Evolutionary conservation across 2,329 filamentous ascomycete species (phyloP).

Genomic region (Fusarium albidum): DNA sequence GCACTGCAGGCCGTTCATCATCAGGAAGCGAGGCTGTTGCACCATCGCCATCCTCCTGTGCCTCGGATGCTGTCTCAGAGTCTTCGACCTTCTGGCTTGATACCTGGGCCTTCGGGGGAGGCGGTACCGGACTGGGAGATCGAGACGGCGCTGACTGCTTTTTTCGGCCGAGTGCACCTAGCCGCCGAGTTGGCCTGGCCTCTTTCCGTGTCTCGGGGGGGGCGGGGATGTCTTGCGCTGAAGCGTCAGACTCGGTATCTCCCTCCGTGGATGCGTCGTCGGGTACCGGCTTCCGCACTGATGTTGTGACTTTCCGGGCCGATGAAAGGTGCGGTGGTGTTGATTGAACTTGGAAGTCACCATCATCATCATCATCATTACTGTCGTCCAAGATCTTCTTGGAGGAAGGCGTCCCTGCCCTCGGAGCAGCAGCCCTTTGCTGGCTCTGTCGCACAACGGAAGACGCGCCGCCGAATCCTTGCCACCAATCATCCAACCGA

Average conservation of each 20-base stretch:
- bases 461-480: slow-evolving; percentile 46
- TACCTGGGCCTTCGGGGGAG: slow-evolving; percentile 6
- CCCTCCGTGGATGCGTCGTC: slow-evolving; percentile 46
- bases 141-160: slow-evolving; percentile 40
- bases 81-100: slow-evolving; percentile 33
- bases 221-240: slow-evolving; percentile 8
- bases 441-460: slow-evolving; percentile 33
- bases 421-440: slow-evolving; percentile 13
- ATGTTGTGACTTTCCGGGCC: slow-evolving; percentile 33
- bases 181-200: slow-evolving; percentile 31
- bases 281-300: slow-evolving; percentile 13
- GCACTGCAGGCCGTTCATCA: slow-evolving; percentile 22
- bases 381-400: slow-evolving; percentile 29
- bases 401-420: slow-evolving; percentile 18
- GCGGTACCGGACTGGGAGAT: slow-evolving; percentile 24
- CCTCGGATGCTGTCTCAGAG: slow-evolving; percentile 56
- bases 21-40: slow-evolving; percentile 36
- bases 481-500: slow-evolving; percentile 60
- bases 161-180: slow-evolving; percentile 49
- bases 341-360: slow-evolving; percentile 61
- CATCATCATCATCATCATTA: slow-evolving; percentile 51
- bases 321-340: slow-evolving; percentile 52
- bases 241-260: slow-evolving; percentile 36
- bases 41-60: slow-evolving; percentile 46
- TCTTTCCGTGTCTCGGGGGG: slow-evolving; percentile 21